phyloP scores from a whole-genome alignment of 768 basidiomycete species.

The Lactarius sp. region DNA sequence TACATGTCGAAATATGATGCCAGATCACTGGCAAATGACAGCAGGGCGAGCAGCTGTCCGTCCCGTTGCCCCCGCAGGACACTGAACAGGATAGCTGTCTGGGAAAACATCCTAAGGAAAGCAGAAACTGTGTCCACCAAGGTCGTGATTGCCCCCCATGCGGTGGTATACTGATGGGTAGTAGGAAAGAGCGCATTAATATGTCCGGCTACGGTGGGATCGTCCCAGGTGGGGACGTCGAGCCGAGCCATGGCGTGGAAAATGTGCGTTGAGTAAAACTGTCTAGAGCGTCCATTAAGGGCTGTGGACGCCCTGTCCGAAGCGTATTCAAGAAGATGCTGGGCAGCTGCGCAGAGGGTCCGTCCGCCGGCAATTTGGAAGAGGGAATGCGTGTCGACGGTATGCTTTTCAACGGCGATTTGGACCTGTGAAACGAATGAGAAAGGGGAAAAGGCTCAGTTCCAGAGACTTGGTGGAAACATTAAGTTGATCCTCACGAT shows the following conservation, averaged over 20 bases:
- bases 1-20: slow-evolving; percentile 35
- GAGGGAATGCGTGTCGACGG: slow-evolving; percentile 15
- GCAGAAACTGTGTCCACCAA: slow-evolving; percentile 41
- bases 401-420: slow-evolving; percentile 19
- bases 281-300: slow-evolving; percentile 56
- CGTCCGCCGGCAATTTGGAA: slow-evolving; percentile 39
- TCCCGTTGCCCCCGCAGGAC: slow-evolving; percentile 63
- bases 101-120: slow-evolving; percentile 48
- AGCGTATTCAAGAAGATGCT: slow-evolving; percentile 41
- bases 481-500: slow-evolving; percentile 25
- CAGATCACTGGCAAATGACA: slow-evolving; percentile 51
- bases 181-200: slow-evolving; percentile 48
- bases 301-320: slow-evolving; percentile 39
- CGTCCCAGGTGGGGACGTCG: slow-evolving; percentile 72
- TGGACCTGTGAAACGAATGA: slow-evolving; percentile 5
- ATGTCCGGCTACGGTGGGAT: slow-evolving; percentile 60
- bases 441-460: not conserved
- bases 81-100: slow-evolving; percentile 53
- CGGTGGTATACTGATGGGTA: slow-evolving; percentile 38
- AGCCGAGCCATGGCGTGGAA: slow-evolving; percentile 65
- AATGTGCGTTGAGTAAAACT: slow-evolving; percentile 55
- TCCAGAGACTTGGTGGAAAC: too few species aligned
- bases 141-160: slow-evolving; percentile 54
- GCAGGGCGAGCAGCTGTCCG: slow-evolving; percentile 50
- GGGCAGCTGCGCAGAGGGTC: slow-evolving; percentile 46